These are phyloP conservation scores for Penicillium flavigenum DNA, from an alignment of 495 filamentous ascomycete species.

Conservation along the genomic window DNA sequence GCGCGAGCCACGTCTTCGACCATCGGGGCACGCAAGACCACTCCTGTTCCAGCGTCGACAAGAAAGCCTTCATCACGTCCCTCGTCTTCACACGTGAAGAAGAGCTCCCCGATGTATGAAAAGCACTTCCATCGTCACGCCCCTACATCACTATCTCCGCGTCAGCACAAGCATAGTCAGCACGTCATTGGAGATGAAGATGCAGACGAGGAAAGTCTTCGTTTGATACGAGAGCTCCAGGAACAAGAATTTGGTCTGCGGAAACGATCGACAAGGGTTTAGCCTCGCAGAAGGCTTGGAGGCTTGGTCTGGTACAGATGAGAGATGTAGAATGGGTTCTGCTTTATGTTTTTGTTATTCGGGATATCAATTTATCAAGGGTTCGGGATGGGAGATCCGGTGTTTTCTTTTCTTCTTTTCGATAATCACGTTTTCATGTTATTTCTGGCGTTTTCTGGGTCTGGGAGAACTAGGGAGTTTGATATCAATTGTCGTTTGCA, in stretches of 20 bases:
- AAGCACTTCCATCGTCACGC: slow-evolving; percentile 33
- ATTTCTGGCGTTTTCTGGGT: slow-evolving; percentile 7
- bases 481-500: slow-evolving; percentile 15
- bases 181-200: slow-evolving; percentile 33
- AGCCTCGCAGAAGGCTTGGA: not conserved
- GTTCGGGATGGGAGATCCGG: slow-evolving; percentile 7
- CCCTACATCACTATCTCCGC: slow-evolving; percentile 34
- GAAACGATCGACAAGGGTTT: slow-evolving; percentile 33
- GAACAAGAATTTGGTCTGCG: slow-evolving; percentile 60
- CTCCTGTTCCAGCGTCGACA: slow-evolving; percentile 31
- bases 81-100: slow-evolving; percentile 47
- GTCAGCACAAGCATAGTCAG: slow-evolving; percentile 35
- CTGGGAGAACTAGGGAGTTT: slow-evolving; percentile 12
- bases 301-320: not conserved
- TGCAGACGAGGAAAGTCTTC: slow-evolving; percentile 54
- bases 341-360: slow-evolving; percentile 5
- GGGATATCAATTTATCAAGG: slow-evolving; percentile 12
- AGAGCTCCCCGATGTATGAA: slow-evolving; percentile 43
- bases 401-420: slow-evolving; percentile 4
- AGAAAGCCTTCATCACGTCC: slow-evolving; percentile 45
- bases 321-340: not conserved
- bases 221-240: slow-evolving; percentile 56
- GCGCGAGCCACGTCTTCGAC: slow-evolving; percentile 23
- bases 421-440: not conserved
- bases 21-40: slow-evolving; percentile 27